A percentile compares a stretch with the other conserved stretches of the same genome.
These are phyloP conservation scores for Neoboletus magnificus DNA, from an alignment of 768 basidiomycete species.

Conservation along the genomic window DNA sequence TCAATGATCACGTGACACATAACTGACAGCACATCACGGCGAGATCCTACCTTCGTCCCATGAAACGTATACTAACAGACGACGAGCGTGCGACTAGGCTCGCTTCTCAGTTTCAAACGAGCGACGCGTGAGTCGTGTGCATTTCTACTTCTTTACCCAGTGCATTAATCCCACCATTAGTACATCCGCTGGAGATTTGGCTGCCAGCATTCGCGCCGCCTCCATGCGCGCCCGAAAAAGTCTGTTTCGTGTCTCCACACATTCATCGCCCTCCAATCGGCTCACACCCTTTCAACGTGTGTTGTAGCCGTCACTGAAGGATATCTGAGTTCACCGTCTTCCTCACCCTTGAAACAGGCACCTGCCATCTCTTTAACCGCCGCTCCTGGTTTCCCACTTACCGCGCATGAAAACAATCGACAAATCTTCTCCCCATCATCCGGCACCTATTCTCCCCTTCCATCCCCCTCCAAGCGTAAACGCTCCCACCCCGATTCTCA, in stretches of 20 bases:
- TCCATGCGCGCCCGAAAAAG: conserved; percentile 61
- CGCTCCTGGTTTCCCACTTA: conserved; percentile 41
- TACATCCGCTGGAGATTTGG: conserved; percentile 49
- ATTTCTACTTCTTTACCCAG: conserved; percentile 7
- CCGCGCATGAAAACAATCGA: conserved; percentile 55
- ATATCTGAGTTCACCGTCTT: conserved; percentile 46
- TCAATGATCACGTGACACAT: conserved; percentile 2
- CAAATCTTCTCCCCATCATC: conserved; percentile 42
- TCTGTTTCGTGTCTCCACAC: conserved; percentile 33
- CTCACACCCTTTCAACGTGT: conserved; percentile 27
- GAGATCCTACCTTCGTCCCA: conserved; percentile 6
- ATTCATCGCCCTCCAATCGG: conserved; percentile 25
- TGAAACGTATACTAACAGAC: conserved; percentile 38
- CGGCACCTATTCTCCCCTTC: conserved; percentile 30
- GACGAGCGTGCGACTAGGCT: conserved; percentile 26
- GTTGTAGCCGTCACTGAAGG: conserved; percentile 58
- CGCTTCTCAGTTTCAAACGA: conserved; percentile 21
- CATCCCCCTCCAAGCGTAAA: conserved; percentile 39
- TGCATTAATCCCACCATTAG: conserved; percentile 13
- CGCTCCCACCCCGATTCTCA: conserved; percentile 22
- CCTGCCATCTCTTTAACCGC: conserved; percentile 16
- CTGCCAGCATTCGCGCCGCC: conserved; percentile 52
- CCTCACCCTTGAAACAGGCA: conserved; percentile 31
- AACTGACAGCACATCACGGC: not conserved
- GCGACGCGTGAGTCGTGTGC: conserved; percentile 23